These are phyloP conservation scores for Globisporangium parvum DNA, from an alignment of 352 stramenopile genomes.

Conservation along the genomic window DNA sequence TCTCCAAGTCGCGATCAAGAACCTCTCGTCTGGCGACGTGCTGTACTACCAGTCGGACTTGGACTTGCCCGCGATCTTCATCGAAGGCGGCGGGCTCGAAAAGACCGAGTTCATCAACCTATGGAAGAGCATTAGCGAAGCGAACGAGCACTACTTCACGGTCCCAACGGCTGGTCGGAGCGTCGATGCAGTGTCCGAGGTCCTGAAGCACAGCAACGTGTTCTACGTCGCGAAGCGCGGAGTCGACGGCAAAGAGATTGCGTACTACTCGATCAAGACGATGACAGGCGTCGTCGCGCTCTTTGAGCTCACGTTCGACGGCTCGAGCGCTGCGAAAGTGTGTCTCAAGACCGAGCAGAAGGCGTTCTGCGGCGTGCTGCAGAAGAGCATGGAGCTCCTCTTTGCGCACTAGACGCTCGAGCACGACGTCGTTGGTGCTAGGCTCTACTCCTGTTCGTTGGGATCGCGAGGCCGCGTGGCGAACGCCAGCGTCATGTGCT, in stretches of 20 bases:
- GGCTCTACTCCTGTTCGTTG: no score
- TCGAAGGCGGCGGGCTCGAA: slow-evolving; percentile 82
- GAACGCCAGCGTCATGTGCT: no score
- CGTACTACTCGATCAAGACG: slow-evolving; percentile 94
- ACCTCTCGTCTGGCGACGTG: slow-evolving; percentile 90
- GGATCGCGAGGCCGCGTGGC: neutral
- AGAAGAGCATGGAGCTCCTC: slow-evolving; percentile 84
- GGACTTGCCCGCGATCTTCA: slow-evolving; percentile 89
- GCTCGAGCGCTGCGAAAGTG: slow-evolving; percentile 87
- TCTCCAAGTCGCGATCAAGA: slow-evolving; percentile 98
- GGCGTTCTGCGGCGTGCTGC: slow-evolving; percentile 84
- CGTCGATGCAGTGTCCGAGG: slow-evolving; percentile 85
- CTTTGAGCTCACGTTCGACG: slow-evolving; percentile 95
- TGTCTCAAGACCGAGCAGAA: slow-evolving; percentile 94
- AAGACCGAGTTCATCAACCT: slow-evolving; percentile 91
- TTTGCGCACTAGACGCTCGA: slow-evolving; percentile 20
- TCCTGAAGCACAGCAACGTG: slow-evolving; percentile 87
- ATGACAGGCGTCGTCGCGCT: slow-evolving; percentile 91
- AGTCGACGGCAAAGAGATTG: slow-evolving; percentile 93
- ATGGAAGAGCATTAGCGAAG: slow-evolving; percentile 95
- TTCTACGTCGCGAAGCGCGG: slow-evolving; percentile 94
- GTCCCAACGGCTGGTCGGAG: slow-evolving; percentile 57
- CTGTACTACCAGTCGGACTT: slow-evolving; percentile 95
- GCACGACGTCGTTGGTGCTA: neutral
- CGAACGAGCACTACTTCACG: slow-evolving; percentile 93